These are phyloP conservation scores for Podaxis sp. DNA, from an alignment of 768 basidiomycete genomes.

Conservation along the genomic window DNA sequence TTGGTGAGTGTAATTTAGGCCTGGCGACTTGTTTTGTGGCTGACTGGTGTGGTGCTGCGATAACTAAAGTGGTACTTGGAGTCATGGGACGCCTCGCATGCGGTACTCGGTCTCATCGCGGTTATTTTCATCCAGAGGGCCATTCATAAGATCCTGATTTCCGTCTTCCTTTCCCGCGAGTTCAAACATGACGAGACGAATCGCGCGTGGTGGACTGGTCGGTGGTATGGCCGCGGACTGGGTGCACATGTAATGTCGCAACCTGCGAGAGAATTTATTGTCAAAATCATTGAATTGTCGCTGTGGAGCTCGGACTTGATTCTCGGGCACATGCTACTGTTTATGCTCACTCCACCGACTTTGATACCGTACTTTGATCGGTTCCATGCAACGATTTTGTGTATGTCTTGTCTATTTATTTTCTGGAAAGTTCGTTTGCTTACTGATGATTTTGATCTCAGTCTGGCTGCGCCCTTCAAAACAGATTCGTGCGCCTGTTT, in stretches of 20 bases:
- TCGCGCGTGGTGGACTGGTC: constrained; percentile 98
- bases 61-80: constrained; percentile 85
- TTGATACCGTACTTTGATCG: constrained; percentile 91
- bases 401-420: constrained; percentile 47
- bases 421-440: neutral
- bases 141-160: constrained; percentile 89
- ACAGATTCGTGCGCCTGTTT: constrained; percentile 90
- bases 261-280: constrained; percentile 94
- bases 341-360: constrained; percentile 87
- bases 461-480: constrained; percentile 96
- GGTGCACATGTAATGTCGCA: constrained; percentile 94
- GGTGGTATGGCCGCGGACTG: constrained; percentile 95
- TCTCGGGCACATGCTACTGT: constrained; percentile 81
- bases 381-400: constrained; percentile 86
- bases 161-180: constrained; percentile 93
- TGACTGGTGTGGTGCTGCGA: constrained; percentile 19
- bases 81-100: constrained; percentile 87
- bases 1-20: constrained; percentile 54
- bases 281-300: constrained; percentile 96
- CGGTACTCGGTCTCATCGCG: constrained; percentile 89
- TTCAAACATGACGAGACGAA: constrained; percentile 99
- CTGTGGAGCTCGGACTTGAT: constrained; percentile 95
- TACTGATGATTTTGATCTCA: constrained; percentile 29
- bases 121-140: constrained; percentile 91
- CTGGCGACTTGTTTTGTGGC: neutral